A percentile compares a stretch with the other conserved stretches of the same genome.
These are phyloP conservation scores for Omphalotus guepiniiformis DNA, from an alignment of 768 basidiomycete species.

Conservation along the genomic window DNA sequence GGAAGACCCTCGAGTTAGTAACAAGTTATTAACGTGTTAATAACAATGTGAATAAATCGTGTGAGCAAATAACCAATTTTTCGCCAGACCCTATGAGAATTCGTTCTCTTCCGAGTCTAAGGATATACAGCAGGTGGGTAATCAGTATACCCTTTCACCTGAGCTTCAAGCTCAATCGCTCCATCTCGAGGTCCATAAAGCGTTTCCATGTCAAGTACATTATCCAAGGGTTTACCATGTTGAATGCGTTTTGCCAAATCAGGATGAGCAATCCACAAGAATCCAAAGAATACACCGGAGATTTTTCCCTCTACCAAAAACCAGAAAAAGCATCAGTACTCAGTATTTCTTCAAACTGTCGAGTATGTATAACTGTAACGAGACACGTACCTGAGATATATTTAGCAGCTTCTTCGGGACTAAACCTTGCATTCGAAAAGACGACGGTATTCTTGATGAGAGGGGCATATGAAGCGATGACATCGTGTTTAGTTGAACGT, in stretches of 20 bases:
- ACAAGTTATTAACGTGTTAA: too few relatives aligned
- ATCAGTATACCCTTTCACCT: conserved; percentile 5
- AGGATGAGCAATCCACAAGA: conserved; percentile 21
- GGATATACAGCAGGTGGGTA: conserved; percentile 1
- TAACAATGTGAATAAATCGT: too few relatives aligned
- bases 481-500: conserved; percentile 24
- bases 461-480: conserved; percentile 21
- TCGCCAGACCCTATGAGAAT: too few relatives aligned
- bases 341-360: not conserved
- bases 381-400: conserved; percentile 8
- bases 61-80: too few relatives aligned
- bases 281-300: conserved; percentile 20
- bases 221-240: conserved; percentile 17
- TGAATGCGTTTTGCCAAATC: conserved; percentile 22
- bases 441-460: conserved; percentile 18
- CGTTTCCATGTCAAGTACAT: conserved; percentile 11
- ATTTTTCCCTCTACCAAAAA: conserved; percentile 16
- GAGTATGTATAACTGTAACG: not conserved
- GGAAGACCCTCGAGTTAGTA: too few relatives aligned
- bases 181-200: conserved; percentile 11
- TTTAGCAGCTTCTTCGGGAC: conserved; percentile 17
- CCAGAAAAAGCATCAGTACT: not conserved
- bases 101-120: too few relatives aligned
- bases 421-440: conserved; percentile 24
- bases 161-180: not conserved